Evolutionary conservation across 2,329 filamentous ascomycete genomes (phyloP), one percentile per base, ranked within the genome.

Genomic region (Calonectria pauciramosa): DNA sequence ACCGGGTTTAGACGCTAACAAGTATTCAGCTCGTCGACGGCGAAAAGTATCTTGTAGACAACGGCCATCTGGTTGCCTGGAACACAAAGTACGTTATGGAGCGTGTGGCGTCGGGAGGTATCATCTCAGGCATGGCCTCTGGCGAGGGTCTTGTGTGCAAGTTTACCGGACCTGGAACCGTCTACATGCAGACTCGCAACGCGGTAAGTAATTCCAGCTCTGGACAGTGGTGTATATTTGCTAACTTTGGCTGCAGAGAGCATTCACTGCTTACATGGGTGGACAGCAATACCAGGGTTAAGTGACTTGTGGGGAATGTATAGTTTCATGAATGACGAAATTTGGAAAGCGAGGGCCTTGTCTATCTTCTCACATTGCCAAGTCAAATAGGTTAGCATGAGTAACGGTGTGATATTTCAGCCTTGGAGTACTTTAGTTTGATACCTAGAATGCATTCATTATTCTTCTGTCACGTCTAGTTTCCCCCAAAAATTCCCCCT

Each of bases 1-100:
- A 7, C 4, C 1, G 3, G 26, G 10, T 1, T 30, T 5, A 30
- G 6, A 18, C 14, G 38, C 78, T 82, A 32, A 80, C 66, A 14
- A 67, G 14, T 26, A 1, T 52, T 28, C 65, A 90, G 89, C 87
- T 93, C 34, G 85, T 84, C 56, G 90, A 93, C 16, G 93, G 93
- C 13, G 96, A 99, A 83, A 94, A 94, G 79, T 99, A 98, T 85
- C 95, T 97, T 78, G 93, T 98, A 71, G 95, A 98, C 81, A 98
- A 98, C 80, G 95, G 95, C 4, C 96, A 99, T 80, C 89, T 99
- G 1, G 96, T 99, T 0, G 96, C 97, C 0, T 99, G 97, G 97
- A 98, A 98, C 83, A 96, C 94, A 82, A 95, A 98, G 82, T 99
- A 99, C 82, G 90, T 95, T 6, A 92, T 99, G 76, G 96, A 98